These are phyloP conservation scores for Talaromyces amestolkiae DNA, from an alignment of 2,329 filamentous ascomycete species.

Conservation along the genomic window DNA sequence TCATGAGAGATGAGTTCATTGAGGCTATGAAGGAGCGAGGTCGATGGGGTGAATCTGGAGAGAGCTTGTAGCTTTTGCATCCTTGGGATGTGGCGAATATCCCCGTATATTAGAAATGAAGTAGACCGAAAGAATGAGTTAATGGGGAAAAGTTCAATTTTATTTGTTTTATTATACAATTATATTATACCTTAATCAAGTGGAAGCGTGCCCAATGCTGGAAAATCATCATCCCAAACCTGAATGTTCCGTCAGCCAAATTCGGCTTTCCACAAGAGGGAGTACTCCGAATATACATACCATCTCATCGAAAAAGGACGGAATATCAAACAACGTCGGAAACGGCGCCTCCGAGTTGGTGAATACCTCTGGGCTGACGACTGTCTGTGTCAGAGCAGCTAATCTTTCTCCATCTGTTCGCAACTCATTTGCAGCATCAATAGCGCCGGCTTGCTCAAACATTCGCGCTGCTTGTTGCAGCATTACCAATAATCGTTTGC, in stretches of 20 bases:
- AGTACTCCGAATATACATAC: not conserved
- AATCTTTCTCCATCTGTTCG: not conserved
- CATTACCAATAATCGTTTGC: not conserved
- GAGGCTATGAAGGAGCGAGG: not conserved
- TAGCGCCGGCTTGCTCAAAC: constrained; percentile 8
- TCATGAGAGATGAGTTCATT: not conserved
- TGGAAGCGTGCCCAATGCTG: not conserved
- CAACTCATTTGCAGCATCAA: constrained; percentile 1
- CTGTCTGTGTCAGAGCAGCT: not conserved
- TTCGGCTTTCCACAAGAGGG: too few species aligned
- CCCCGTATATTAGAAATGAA: not conserved
- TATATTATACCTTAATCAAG: not conserved
- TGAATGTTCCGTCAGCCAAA: not conserved
- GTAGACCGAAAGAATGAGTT: not conserved
- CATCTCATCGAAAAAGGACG: constrained; percentile 4
- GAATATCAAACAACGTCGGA: not conserved
- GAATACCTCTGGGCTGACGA: not conserved
- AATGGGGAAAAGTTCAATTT: not conserved
- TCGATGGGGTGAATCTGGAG: not conserved
- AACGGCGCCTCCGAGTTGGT: not conserved
- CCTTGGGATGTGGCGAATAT: not conserved
- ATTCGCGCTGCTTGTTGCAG: constrained; percentile 2
- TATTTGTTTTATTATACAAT: not conserved
- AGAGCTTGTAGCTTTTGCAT: not conserved
- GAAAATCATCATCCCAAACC: constrained; percentile 3